Percentiles rank a stretch among this genome's conserved stretches.
These are phyloP conservation scores for Microdochium paspali DNA, from an alignment of 2,329 filamentous ascomycete species.

Conservation along the genomic window DNA sequence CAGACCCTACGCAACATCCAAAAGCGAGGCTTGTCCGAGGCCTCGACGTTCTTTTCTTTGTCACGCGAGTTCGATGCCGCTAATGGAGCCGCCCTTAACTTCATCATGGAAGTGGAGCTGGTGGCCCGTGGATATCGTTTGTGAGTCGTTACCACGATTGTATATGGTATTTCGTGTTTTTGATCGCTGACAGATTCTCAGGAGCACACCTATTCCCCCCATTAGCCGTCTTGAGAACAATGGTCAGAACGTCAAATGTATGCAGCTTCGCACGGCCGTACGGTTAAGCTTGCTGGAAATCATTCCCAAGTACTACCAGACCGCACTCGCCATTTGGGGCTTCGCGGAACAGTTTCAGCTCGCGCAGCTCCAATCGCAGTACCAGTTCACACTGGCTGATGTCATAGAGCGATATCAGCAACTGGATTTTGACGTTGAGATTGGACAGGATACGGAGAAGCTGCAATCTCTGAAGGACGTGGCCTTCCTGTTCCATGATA, in stretches of 20 bases:
- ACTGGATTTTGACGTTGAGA: slow-evolving; percentile 47
- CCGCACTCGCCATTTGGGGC: slow-evolving; percentile 57
- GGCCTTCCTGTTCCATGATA: slow-evolving; percentile 68
- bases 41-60: slow-evolving; percentile 16
- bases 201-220: slow-evolving; percentile 83
- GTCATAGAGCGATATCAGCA: slow-evolving; percentile 55
- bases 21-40: slow-evolving; percentile 16
- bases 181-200: slow-evolving; percentile 25
- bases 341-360: slow-evolving; percentile 74
- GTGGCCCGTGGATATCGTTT: slow-evolving; percentile 22
- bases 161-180: too few relatives aligned
- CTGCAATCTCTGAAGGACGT: slow-evolving; percentile 72
- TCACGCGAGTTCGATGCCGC: slow-evolving; percentile 20
- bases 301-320: slow-evolving; percentile 63
- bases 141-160: too few relatives aligned
- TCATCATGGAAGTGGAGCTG: slow-evolving; percentile 23
- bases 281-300: slow-evolving; percentile 59
- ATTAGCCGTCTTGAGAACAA: slow-evolving; percentile 83
- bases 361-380: slow-evolving; percentile 87
- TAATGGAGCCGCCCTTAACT: slow-evolving; percentile 22
- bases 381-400: slow-evolving; percentile 68
- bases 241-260: slow-evolving; percentile 68
- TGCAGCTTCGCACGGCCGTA: slow-evolving; percentile 69
- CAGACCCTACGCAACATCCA: slow-evolving; percentile 20
- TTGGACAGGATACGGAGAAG: slow-evolving; percentile 69